Evolutionary conservation across 2,329 filamentous ascomycete genomes (phyloP).

Genomic region (Arthrinium phaeospermum): DNA sequence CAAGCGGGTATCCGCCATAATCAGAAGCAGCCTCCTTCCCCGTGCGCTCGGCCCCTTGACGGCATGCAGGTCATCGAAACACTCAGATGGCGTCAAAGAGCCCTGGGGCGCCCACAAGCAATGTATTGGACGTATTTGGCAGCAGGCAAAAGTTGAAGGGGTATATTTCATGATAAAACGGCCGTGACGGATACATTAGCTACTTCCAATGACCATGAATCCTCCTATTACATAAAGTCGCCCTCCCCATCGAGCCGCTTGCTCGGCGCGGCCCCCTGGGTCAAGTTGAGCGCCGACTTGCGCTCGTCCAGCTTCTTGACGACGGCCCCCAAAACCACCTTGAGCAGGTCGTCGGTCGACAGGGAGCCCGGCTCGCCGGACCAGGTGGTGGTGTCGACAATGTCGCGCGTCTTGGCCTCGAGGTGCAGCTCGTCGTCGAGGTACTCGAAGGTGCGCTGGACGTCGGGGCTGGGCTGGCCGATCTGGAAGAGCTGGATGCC

Average conservation of each 20-base stretch:
- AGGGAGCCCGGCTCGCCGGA: conserved; percentile 66
- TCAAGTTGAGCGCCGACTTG: conserved; percentile 1
- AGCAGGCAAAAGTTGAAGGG: no score
- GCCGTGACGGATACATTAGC: background rate
- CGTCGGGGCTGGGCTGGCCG: conserved; percentile 71
- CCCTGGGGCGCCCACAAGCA: no score
- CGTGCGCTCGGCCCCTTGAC: no score
- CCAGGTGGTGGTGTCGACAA: conserved; percentile 90
- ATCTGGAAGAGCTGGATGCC: conserved; percentile 98
- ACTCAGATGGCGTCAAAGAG: no score
- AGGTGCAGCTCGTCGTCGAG: conserved; percentile 74
- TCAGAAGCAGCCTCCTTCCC: no score
- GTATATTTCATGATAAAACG: no score
- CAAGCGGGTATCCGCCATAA: no score
- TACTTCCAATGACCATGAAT: background rate
- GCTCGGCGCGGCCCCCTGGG: background rate
- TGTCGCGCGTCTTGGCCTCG: conserved; percentile 71
- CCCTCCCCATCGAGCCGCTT: conserved; percentile 1
- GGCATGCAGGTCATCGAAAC: no score
- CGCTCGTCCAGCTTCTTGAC: conserved; percentile 66
- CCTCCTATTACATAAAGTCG: background rate
- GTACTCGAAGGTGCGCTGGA: conserved; percentile 63
- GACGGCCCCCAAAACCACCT: conserved; percentile 81
- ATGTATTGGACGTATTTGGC: no score
- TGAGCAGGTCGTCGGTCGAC: conserved; percentile 75